Conservation (phyloP, 2,329 filamentous ascomycete genomes). For the Pochonia chlamydosporia region DNA sequence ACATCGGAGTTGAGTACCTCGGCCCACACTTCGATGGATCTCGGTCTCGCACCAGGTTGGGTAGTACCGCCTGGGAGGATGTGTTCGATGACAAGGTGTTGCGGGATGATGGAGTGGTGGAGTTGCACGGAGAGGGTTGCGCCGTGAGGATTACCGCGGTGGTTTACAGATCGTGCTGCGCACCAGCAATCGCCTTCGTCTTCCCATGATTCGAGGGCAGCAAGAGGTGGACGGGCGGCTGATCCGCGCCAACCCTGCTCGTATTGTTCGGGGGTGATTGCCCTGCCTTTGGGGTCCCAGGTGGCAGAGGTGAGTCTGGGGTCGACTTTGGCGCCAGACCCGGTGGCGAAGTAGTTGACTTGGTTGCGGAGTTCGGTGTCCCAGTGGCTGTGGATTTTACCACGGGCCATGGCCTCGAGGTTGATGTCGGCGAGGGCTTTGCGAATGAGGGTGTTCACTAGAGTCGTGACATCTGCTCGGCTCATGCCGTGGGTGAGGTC, state of each 20-base stretch:
- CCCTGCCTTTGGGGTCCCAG: slow-evolving; percentile 30
- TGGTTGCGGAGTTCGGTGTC: slow-evolving; percentile 41
- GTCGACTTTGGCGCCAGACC: slow-evolving; percentile 62
- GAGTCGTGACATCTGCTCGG: slow-evolving; percentile 31
- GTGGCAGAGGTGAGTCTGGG: slow-evolving; percentile 53
- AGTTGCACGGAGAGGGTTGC: slow-evolving; percentile 62
- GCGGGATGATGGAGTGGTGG: slow-evolving; percentile 53
- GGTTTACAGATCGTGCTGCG: slow-evolving; percentile 40
- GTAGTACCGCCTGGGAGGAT: slow-evolving; percentile 56
- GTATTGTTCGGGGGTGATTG: slow-evolving; percentile 9
- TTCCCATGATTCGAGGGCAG: slow-evolving; percentile 63
- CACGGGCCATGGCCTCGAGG: slow-evolving; percentile 40
- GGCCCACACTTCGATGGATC: slow-evolving; percentile 65
- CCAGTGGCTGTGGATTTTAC: slow-evolving; percentile 39
- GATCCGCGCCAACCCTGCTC: slow-evolving; percentile 16
- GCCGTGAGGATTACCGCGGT: slow-evolving; percentile 40
- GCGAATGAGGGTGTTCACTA: slow-evolving; percentile 36
- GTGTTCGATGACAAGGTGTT: slow-evolving; percentile 68
- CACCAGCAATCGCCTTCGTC: slow-evolving; percentile 90
- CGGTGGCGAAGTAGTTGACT: slow-evolving; percentile 68
- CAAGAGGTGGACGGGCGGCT: slow-evolving; percentile 29
- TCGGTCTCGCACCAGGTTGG: slow-evolving; percentile 57
- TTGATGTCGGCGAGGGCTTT: slow-evolving; percentile 39
- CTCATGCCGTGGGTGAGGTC: slow-evolving; percentile 26
- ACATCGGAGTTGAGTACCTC: slow-evolving; percentile 42